Percentiles rank a stretch among this genome's conserved stretches.
Evolutionary conservation across 78 protist species (phyloP).

Genomic region (Dictyostelium firmibasis): DNA sequence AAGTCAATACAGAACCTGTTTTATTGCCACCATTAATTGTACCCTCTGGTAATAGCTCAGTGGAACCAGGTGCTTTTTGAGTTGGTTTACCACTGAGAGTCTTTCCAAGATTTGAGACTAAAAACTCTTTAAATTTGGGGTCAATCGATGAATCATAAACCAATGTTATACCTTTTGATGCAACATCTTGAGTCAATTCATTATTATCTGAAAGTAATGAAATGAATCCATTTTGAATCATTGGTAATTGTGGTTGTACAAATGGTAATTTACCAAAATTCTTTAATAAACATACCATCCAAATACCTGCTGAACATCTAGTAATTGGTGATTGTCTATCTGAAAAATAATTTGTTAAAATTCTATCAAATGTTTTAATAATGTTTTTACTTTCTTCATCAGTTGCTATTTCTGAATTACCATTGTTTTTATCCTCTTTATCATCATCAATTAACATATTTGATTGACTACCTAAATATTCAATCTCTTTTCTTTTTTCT

Average conservation of each 20-base stretch:
- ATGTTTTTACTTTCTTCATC: neutral
- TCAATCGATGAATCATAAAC: slow-evolving; percentile 73
- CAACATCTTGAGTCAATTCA: slow-evolving; percentile 85
- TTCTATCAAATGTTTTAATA: slow-evolving; percentile 26
- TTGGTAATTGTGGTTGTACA: slow-evolving; percentile 28
- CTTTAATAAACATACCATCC: slow-evolving; percentile 72
- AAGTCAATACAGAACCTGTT: slow-evolving; percentile 56
- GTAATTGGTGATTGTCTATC: slow-evolving; percentile 80
- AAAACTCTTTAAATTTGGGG: slow-evolving; percentile 54
- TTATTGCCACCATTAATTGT: slow-evolving; percentile 17
- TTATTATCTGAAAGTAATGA: slow-evolving; percentile 70
- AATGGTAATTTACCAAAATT: slow-evolving; percentile 37
- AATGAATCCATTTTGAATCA: slow-evolving; percentile 78
- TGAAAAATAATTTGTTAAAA: slow-evolving; percentile 40
- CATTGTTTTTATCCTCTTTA: neutral
- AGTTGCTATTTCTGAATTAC: neutral
- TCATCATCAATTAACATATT: neutral
- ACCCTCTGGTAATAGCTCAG: slow-evolving; percentile 72
- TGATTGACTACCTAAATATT: neutral
- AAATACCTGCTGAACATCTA: slow-evolving; percentile 79
- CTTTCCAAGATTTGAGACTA: slow-evolving; percentile 52
- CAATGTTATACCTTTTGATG: slow-evolving; percentile 75
- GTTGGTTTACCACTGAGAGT: slow-evolving; percentile 67
- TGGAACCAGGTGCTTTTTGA: slow-evolving; percentile 73
- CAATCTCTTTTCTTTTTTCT: neutral